A percentile compares a stretch with the other conserved stretches of the same genome.
Conservation (phyloP, 164 flowering plant species). For the Macadamia integrifolia region DNA sequence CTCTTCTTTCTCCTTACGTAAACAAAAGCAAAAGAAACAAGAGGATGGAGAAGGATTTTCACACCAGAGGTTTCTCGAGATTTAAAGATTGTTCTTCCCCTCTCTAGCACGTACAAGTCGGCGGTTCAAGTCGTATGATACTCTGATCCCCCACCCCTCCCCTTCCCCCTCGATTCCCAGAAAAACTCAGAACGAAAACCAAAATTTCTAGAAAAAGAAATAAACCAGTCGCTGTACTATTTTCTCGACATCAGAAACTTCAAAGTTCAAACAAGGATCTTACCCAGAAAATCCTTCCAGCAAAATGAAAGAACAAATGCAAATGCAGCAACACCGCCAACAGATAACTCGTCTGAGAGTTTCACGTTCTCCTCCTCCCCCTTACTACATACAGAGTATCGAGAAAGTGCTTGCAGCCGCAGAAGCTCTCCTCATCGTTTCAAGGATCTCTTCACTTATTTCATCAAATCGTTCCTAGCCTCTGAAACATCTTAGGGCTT, state of each 20-base stretch:
- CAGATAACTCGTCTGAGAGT: background rate
- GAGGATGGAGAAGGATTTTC: background rate
- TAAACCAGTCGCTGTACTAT: constrained; percentile 6
- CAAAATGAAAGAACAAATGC: background rate
- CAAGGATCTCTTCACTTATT: background rate
- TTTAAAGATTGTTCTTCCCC: constrained; percentile 3
- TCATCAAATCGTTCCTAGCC: constrained; percentile 12
- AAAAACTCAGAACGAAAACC: background rate
- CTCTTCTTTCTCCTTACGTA: background rate
- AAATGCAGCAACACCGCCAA: background rate
- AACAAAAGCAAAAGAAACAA: background rate
- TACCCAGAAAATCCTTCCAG: background rate
- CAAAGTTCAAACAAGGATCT: background rate
- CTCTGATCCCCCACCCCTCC: too few species aligned
- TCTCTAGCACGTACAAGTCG: constrained; percentile 4
- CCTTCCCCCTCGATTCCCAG: background rate
- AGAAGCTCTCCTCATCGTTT: constrained; percentile 5
- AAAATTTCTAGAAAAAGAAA: background rate
- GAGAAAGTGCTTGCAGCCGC: background rate
- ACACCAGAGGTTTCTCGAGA: constrained; percentile 8
- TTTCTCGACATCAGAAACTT: background rate
- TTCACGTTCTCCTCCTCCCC: background rate
- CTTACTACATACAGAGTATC: background rate
- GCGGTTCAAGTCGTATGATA: constrained; percentile 7
- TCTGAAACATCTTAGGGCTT: constrained; percentile 11